These are phyloP conservation scores for Senna siamea DNA, from an alignment of 306 rosid genomes.

Conservation along the genomic window DNA sequence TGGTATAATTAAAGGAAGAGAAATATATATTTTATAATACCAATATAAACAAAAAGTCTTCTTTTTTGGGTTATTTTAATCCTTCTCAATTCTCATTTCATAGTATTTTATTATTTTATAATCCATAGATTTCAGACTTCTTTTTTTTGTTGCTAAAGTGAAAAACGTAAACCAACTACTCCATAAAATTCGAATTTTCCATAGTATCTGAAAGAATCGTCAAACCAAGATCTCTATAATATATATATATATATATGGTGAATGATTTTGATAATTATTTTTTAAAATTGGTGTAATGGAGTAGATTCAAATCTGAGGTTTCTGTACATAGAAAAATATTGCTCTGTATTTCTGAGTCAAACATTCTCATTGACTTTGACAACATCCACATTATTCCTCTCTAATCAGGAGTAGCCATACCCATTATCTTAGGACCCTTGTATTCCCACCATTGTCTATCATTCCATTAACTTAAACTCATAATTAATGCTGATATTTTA, in stretches of 20 bases:
- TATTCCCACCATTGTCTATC: neutral
- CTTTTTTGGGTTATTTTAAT: no score
- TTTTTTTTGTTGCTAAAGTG: no score
- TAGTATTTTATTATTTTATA: no score
- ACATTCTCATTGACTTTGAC: neutral
- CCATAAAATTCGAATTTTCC: neutral
- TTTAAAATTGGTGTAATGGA: no score
- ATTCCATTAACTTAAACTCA: neutral
- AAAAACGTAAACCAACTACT: neutral
- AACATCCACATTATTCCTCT: neutral
- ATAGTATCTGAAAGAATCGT: neutral
- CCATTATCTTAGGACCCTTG: no score
- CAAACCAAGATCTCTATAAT: neutral
- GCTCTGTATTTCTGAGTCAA: neutral
- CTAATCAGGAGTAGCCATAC: no score
- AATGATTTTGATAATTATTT: neutral
- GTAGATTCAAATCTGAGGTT: neutral
- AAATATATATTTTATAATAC: no score
- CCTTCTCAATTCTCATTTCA: no score
- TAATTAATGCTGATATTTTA: neutral
- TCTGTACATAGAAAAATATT: neutral
- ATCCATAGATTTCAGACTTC: no score
- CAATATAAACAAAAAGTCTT: no score
- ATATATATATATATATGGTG: no score
- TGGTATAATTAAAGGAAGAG: no score